Base-by-base conservation (phyloP, 352 stramenopile species). In the Phytophthora sp. region DNA sequence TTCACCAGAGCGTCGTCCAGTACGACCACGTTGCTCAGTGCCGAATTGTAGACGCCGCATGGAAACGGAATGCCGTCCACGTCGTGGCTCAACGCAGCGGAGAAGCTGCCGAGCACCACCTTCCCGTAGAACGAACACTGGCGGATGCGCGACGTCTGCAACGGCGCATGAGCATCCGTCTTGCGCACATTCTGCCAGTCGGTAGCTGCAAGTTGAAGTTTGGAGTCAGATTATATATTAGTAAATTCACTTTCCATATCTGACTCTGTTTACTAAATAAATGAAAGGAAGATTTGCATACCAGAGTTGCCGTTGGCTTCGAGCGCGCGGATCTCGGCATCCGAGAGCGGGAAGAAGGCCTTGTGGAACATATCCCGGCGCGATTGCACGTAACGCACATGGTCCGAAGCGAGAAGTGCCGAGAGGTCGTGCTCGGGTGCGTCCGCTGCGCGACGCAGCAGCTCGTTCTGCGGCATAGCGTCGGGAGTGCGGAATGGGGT, bases 1-100 rank as follows among this genome's bases (percentile, higher is more conserved):
- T 79, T 74, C 55, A 96, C 84, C 36, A 96, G 79, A 20, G 83
- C 83, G 33, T 94, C 69, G 60, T 94, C 82, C 26, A 91, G 65
- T n/a, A 94, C 67, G 20, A 90, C 64, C 0, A 55, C 76, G 42
- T 94, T 69, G 49, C 74, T 74, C 24, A 96, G 63, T 38, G 77
- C 82, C 36, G 86, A 79, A 53, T 83, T 86, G 71, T 90, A 94
- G 54, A 86, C 79, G 7, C 88, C 88, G 5, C 76, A 76, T 15
- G 57, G 54, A 31, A 96, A 85, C 2, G 73, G 57, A 4, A 93
- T 79, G 18, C 73, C 74, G 27, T 89, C 81, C 12, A 92, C 66
- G 7, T 77, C 58, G 49, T 90, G 78, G 6, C 24, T 30, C 27
- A 63, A 55, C 4, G 39, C 39, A 20, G n/a, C 6, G 7, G 63